Percentiles rank a stretch among this genome's conserved stretches.
phyloP scores from a whole-genome alignment of 1,284 basidiomycete species.

The Mycena sp. region DNA sequence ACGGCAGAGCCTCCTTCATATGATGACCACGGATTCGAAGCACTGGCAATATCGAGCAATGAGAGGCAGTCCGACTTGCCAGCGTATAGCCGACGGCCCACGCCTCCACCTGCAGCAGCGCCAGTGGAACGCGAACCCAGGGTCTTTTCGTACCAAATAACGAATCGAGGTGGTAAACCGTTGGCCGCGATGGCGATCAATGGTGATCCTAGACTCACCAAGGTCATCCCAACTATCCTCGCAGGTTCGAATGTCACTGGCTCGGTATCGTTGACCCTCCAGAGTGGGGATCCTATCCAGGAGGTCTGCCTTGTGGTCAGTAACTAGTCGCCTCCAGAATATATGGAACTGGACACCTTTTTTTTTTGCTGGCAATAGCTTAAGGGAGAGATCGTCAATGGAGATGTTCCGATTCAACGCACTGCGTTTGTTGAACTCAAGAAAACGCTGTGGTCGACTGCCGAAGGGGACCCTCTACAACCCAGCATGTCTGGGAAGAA shows the following conservation, averaged over 20 bases:
- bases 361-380: conserved; percentile 5
- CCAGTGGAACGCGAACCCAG: conserved; percentile 1
- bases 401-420: neutral
- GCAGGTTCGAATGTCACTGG: conserved; percentile 18
- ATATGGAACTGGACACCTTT: neutral
- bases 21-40: conserved; percentile 22
- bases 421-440: conserved; percentile 16
- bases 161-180: conserved; percentile 12
- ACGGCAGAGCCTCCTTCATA: conserved; percentile 26
- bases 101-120: neutral
- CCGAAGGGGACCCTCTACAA: conserved; percentile 20
- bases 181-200: conserved; percentile 22
- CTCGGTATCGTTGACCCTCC: conserved; percentile 9
- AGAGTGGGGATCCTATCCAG: conserved; percentile 18
- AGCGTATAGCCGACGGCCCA: conserved; percentile 18
- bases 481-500: conserved; percentile 8
- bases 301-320: conserved; percentile 17
- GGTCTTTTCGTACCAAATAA: conserved; percentile 19
- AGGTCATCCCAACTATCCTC: conserved; percentile 12
- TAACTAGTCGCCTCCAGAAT: neutral
- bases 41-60: conserved; percentile 22
- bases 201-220: conserved; percentile 24
- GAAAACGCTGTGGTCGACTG: conserved; percentile 17
- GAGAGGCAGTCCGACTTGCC: conserved; percentile 17
- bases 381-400: conserved; percentile 21